Conservation (phyloP, 805 yeast species). For the Starmerella stellata region DNA sequence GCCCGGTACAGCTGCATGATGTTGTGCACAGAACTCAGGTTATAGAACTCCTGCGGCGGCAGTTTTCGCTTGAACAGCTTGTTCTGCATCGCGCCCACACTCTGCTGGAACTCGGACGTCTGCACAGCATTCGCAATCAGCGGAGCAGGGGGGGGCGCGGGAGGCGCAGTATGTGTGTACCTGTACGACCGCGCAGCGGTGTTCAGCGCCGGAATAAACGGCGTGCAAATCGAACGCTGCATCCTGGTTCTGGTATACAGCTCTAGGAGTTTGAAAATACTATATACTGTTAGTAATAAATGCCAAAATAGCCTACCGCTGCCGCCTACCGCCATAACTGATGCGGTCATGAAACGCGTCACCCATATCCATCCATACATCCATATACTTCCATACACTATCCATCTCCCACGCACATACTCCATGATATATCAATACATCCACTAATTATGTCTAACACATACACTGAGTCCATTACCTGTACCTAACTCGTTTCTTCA, state of each 20-base stretch:
- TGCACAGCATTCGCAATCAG: background rate
- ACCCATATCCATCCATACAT: too few relatives aligned
- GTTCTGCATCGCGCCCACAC: background rate
- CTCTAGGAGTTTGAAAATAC: background rate
- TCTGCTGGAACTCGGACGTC: background rate
- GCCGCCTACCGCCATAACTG: too few relatives aligned
- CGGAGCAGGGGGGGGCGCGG: background rate
- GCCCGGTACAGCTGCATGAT: conserved; percentile 15
- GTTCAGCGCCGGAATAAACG: background rate
- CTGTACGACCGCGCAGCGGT: background rate
- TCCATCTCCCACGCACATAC: too few relatives aligned
- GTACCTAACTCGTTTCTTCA: too few relatives aligned
- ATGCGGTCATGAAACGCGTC: too few relatives aligned
- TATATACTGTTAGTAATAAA: background rate
- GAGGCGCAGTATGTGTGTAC: background rate
- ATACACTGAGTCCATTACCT: too few relatives aligned
- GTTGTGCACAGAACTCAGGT: conserved; percentile 14
- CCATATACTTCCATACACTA: too few relatives aligned
- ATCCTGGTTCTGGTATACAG: too few relatives aligned
- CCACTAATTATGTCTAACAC: too few relatives aligned
- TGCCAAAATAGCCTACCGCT: too few relatives aligned
- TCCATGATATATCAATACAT: too few relatives aligned
- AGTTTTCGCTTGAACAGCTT: background rate
- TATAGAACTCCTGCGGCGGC: conserved; percentile 11
- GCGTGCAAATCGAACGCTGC: background rate